Base-by-base conservation (phyloP, 345 rosid genomes). In the Hibiscus tridactylites region DNA sequence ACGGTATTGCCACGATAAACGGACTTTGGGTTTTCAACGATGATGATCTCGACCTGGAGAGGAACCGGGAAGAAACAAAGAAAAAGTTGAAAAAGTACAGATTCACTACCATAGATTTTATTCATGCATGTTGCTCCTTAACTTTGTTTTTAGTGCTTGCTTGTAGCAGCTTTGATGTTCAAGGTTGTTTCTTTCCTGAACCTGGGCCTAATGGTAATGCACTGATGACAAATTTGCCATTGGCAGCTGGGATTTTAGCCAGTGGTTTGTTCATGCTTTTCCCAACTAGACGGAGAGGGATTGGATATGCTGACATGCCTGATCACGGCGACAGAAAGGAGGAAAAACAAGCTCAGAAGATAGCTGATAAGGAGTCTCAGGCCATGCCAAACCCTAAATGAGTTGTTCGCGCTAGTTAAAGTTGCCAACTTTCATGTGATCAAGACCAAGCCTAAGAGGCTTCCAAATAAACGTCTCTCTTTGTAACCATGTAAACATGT, bases 61-160 rank as follows among this genome's bases (percentile, higher is more conserved):
- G 29, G 0, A 0, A 60, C 31, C 0, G 3, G 12, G 8, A 62
- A 26, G 19, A 61, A 46, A 24, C 1, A 1, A 17, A 5, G 44
- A 1, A 1, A 0, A 19, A 15, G 3, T 19, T 66, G 62, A 15
- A 3, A 0, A 70, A 74, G 54, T 76, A 56, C 10, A 71, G 11
- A 1, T 44, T 81, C 15, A 52, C 33, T 3, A 2, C 11, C 13
- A 75, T 64, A 0, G 87, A 87, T 56, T 78, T 79, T 19, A 72
- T 84, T 26, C 88, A 80, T 70, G 90, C 87, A 0, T 21, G 77
- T 24, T 9, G 54, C 6, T 83, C 88, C 0, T 62, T 72, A 10
- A 11, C 68, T 13, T 77, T 87, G 74, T 87, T 87, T 76, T 61
- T 80, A 76, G 79, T 81, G 5, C 72, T 78, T 72, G 83, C 85